Conservation (phyloP, 768 basidiomycete genomes). For the Rhodotorula toruloides region DNA sequence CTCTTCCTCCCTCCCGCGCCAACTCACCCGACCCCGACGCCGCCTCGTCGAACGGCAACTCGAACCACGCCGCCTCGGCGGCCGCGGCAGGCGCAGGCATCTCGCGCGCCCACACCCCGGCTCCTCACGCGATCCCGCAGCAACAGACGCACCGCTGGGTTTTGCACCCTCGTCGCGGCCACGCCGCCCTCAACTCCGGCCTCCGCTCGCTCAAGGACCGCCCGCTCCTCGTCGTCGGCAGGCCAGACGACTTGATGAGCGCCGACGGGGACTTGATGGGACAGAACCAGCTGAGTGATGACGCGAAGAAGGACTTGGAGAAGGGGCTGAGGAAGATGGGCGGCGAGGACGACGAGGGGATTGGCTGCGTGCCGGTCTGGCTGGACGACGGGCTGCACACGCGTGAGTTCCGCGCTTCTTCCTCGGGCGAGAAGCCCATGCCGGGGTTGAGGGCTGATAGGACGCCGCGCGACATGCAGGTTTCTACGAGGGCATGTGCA, state of each 20-base stretch:
- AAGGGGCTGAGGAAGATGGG: conserved; percentile 60
- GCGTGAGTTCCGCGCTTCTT: conserved; percentile 4
- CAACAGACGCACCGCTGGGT: conserved; percentile 56
- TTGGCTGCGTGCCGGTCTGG: conserved; percentile 83
- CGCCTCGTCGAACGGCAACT: neutral
- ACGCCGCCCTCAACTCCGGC: conserved; percentile 90
- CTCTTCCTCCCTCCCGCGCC: conserved; percentile 28
- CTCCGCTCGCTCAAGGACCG: conserved; percentile 80
- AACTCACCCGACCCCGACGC: conserved; percentile 12
- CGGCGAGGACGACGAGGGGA: conserved; percentile 53
- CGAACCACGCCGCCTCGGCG: neutral
- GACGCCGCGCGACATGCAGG: too few relatives aligned
- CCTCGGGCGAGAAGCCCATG: conserved; percentile 43
- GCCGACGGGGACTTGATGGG: conserved; percentile 49
- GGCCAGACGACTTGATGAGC: conserved; percentile 78
- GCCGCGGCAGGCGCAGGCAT: too few relatives aligned
- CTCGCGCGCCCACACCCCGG: neutral
- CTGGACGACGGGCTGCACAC: conserved; percentile 76
- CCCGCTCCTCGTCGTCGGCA: conserved; percentile 86
- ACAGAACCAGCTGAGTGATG: conserved; percentile 52
- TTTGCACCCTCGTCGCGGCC: conserved; percentile 73
- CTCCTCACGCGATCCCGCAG: neutral
- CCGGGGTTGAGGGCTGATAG: too few relatives aligned
- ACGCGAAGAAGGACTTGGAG: conserved; percentile 65
- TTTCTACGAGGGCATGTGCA: conserved; percentile 76